phyloP scores from a whole-genome alignment of 345 rosid species.

The Pugionium dolabratum region DNA sequence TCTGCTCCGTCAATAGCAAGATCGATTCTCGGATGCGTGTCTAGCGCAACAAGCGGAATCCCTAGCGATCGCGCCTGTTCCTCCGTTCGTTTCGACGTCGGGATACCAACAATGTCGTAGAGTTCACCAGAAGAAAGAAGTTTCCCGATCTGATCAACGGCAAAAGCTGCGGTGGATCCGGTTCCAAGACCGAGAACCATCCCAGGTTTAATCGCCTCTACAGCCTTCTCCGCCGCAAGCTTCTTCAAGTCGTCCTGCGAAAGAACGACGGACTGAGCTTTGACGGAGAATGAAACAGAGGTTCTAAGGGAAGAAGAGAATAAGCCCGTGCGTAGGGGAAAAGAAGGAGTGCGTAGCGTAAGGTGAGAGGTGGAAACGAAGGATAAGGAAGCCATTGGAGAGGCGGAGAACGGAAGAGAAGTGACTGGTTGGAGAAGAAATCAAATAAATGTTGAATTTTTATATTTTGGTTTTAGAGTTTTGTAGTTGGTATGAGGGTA shows the following conservation, averaged over 20 bases:
- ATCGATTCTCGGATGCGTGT: slow-evolving; percentile 72
- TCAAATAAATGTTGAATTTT: slow-evolving; percentile 17
- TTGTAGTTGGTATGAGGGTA: slow-evolving; percentile 31
- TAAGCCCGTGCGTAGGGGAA: slow-evolving; percentile 31
- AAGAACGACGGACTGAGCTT: slow-evolving; percentile 71
- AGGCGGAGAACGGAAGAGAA: slow-evolving; percentile 23
- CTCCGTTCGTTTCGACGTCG: slow-evolving; percentile 92
- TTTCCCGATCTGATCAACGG: slow-evolving; percentile 78
- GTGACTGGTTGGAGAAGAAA: neutral
- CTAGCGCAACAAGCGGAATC: slow-evolving; percentile 74
- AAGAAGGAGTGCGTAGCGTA: slow-evolving; percentile 41
- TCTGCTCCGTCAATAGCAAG: slow-evolving; percentile 98
- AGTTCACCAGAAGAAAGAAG: slow-evolving; percentile 74
- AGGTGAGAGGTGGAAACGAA: slow-evolving; percentile 46
- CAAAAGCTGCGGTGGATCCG: slow-evolving; percentile 98
- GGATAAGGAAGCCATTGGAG: slow-evolving; percentile 58
- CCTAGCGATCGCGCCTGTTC: slow-evolving; percentile 83
- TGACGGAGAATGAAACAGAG: slow-evolving; percentile 51
- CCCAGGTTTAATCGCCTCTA: slow-evolving; percentile 80
- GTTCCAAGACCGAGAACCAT: slow-evolving; percentile 98
- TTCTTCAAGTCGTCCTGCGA: slow-evolving; percentile 88
- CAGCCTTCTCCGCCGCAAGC: slow-evolving; percentile 98
- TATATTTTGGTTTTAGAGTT: slow-evolving; percentile 14
- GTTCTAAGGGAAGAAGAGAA: slow-evolving; percentile 7
- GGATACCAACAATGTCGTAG: slow-evolving; percentile 71